These are phyloP conservation scores for Aspergillus piperis DNA, from an alignment of 2,329 filamentous ascomycete genomes.

Conservation along the genomic window DNA sequence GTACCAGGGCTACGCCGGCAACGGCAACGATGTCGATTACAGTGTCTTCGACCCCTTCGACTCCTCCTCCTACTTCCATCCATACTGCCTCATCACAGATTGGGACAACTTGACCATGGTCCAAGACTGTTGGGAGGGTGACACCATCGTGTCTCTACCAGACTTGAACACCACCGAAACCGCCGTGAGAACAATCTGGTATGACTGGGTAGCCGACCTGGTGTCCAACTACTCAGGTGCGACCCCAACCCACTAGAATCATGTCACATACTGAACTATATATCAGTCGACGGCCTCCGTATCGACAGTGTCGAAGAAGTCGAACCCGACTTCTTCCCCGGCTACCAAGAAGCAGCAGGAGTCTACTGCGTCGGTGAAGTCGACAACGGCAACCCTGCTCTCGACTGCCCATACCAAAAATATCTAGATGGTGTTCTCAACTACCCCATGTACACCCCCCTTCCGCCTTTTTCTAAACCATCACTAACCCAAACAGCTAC, in stretches of 20 bases:
- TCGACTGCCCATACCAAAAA: constrained; percentile 49
- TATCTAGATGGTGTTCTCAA: constrained; percentile 52
- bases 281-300: constrained; percentile 53
- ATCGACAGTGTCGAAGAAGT: constrained; percentile 56
- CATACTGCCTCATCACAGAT: constrained; percentile 56
- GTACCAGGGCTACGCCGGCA: constrained; percentile 48
- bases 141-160: constrained; percentile 59
- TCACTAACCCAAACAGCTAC: constrained; percentile 17
- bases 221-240: constrained; percentile 64
- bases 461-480: not conserved
- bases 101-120: constrained; percentile 53
- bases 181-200: constrained; percentile 53
- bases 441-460: constrained; percentile 42
- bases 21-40: constrained; percentile 55
- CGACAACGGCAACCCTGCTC: constrained; percentile 41
- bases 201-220: constrained; percentile 61
- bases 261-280: not conserved
- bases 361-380: constrained; percentile 55
- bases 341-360: constrained; percentile 44
- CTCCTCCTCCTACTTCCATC: constrained; percentile 60
- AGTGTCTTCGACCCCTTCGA: constrained; percentile 57
- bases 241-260: not conserved
- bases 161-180: constrained; percentile 61
- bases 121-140: constrained; percentile 57
- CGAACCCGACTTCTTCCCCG: constrained; percentile 48